Evolutionary conservation across 305 asterid species (phyloP).

Genomic region (Rubia tinctorum): DNA sequence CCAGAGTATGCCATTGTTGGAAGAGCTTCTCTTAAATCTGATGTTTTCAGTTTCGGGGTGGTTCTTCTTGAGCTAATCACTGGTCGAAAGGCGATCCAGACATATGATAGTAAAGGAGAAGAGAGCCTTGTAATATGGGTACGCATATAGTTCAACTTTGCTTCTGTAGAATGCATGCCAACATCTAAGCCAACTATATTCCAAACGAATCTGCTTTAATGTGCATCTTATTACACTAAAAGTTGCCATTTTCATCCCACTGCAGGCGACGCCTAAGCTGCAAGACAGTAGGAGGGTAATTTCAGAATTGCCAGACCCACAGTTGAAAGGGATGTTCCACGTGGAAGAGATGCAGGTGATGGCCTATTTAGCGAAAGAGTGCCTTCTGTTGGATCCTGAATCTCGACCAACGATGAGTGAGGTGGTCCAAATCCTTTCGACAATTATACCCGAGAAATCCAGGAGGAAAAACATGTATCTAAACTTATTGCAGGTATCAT

Average conservation of each 20-base stretch:
- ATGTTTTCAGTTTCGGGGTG: slow-evolving; percentile 95
- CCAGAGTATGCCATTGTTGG: slow-evolving; percentile 95
- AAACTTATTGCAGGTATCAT: slow-evolving; percentile 55
- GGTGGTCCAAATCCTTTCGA: slow-evolving; percentile 88
- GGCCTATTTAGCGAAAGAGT: slow-evolving; percentile 97
- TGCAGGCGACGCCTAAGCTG: slow-evolving; percentile 79
- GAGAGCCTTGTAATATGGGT: slow-evolving; percentile 99
- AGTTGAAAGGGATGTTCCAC: slow-evolving; percentile 51
- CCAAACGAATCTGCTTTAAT: background rate
- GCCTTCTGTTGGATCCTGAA: slow-evolving; percentile 87
- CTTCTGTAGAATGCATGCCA: background rate
- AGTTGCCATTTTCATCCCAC: background rate
- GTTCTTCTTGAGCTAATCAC: slow-evolving; percentile 93
- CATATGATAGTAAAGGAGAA: slow-evolving; percentile 45
- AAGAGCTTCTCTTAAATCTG: slow-evolving; percentile 81
- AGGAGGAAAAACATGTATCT: slow-evolving; percentile 54
- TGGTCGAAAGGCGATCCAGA: slow-evolving; percentile 79
- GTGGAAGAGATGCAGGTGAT: slow-evolving; percentile 95
- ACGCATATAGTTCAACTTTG: slow-evolving; percentile 14
- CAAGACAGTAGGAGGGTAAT: slow-evolving; percentile 76
- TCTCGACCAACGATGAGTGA: slow-evolving; percentile 93
- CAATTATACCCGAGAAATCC: slow-evolving; percentile 76
- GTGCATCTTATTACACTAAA: background rate
- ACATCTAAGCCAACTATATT: too few species aligned
- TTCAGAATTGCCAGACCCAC: slow-evolving; percentile 76